These are phyloP conservation scores for Beauveria sp. DNA, from an alignment of 2,329 filamentous ascomycete species.

Conservation along the genomic window DNA sequence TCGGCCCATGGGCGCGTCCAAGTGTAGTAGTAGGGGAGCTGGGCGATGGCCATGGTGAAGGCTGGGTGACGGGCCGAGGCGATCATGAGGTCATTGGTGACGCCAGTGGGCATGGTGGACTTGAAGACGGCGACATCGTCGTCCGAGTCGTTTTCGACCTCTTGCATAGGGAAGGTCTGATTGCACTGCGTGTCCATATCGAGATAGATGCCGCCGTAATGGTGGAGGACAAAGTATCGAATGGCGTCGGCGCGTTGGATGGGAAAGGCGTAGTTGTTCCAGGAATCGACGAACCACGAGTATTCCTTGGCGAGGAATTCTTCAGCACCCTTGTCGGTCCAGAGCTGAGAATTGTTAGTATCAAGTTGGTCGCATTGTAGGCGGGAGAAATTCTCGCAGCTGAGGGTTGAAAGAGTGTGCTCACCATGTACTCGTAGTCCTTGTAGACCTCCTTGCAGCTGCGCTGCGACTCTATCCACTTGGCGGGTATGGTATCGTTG, in stretches of 20 bases:
- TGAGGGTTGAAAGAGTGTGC: constrained; percentile 14
- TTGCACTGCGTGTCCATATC: constrained; percentile 38
- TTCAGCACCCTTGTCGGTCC: constrained; percentile 60
- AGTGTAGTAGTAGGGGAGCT: constrained; percentile 55
- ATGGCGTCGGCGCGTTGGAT: constrained; percentile 68
- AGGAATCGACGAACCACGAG: constrained; percentile 64
- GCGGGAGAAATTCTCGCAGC: background rate
- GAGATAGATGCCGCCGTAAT: constrained; percentile 68
- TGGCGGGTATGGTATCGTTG: constrained; percentile 58
- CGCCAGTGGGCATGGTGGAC: constrained; percentile 63
- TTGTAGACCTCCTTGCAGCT: constrained; percentile 60
- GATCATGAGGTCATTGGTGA: constrained; percentile 77
- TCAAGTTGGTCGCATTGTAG: background rate
- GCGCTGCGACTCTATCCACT: constrained; percentile 58
- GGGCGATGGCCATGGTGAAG: constrained; percentile 62
- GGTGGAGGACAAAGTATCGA: constrained; percentile 64
- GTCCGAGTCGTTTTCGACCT: constrained; percentile 19
- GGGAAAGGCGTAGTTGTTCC: constrained; percentile 59
- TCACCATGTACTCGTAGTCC: constrained; percentile 66
- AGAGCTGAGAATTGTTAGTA: constrained; percentile 42
- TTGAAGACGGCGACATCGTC: constrained; percentile 23
- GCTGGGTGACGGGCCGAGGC: constrained; percentile 65
- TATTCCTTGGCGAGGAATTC: constrained; percentile 64
- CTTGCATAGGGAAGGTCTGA: constrained; percentile 20
- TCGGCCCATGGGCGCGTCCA: constrained; percentile 50